Evolutionary conservation across 2,329 filamentous ascomycete genomes (phyloP).

Genomic region (Neopestalotiopsis clavispora): DNA sequence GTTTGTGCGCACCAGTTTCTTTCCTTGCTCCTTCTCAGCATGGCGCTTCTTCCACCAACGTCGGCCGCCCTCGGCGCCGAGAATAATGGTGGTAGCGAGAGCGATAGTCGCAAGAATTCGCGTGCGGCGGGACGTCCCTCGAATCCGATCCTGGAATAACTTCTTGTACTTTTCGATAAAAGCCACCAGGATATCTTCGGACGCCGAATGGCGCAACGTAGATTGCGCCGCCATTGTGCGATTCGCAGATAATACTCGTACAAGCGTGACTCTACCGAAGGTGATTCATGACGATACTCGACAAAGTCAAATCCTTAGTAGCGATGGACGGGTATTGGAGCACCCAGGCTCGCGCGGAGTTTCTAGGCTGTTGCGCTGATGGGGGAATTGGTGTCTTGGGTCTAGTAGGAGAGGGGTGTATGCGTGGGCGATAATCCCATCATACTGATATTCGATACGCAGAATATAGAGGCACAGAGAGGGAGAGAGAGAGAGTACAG

Average conservation of each 20-base stretch:
- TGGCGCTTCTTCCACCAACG: conserved; percentile 75
- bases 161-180: conserved; percentile 66
- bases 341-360: background rate
- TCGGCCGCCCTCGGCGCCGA: conserved; percentile 77
- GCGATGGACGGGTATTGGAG: background rate
- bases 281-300: conserved; percentile 9
- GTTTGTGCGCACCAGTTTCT: conserved; percentile 84
- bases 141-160: conserved; percentile 59
- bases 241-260: conserved; percentile 18
- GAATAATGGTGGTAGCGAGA: conserved; percentile 78
- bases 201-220: conserved; percentile 70
- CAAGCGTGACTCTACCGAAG: conserved; percentile 6
- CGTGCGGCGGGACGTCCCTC: conserved; percentile 70
- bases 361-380: background rate
- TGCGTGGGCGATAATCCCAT: background rate
- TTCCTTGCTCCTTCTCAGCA: conserved; percentile 82
- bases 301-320: background rate
- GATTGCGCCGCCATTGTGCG: conserved; percentile 82
- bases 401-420: background rate
- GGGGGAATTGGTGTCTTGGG: background rate
- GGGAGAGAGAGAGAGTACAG: background rate
- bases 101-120: conserved; percentile 78
- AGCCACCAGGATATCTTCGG: conserved; percentile 69
- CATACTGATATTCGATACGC: background rate
- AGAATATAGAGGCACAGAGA: background rate